Evolutionary conservation across 805 yeast genomes (phyloP).

Genomic region (Wickerhamomyces alni): DNA sequence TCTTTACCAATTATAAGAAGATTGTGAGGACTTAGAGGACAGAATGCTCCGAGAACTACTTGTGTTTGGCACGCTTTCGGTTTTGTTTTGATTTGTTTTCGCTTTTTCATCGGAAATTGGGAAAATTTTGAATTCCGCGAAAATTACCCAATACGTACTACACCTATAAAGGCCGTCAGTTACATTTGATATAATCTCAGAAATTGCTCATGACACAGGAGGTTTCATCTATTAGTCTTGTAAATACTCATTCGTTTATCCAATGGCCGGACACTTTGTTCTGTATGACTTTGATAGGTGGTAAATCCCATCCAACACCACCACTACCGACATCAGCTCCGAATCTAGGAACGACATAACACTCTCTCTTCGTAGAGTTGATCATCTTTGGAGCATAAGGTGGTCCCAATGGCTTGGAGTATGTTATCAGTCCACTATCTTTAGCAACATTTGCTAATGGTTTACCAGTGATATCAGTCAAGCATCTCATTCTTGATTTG

Average conservation of each 20-base stretch:
- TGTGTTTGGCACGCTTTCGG: too few relatives aligned
- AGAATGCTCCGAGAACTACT: too few relatives aligned
- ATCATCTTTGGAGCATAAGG: slow-evolving; percentile 79
- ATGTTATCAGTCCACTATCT: slow-evolving; percentile 64
- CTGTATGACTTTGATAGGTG: slow-evolving; percentile 72
- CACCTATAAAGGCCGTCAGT: too few relatives aligned
- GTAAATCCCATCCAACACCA: slow-evolving; percentile 88
- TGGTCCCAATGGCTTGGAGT: slow-evolving; percentile 87
- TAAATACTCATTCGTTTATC: slow-evolving; percentile 32
- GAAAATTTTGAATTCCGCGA: too few relatives aligned
- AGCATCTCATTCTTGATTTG: slow-evolving; percentile 59
- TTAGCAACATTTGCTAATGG: slow-evolving; percentile 77
- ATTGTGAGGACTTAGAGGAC: too few relatives aligned
- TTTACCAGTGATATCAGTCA: slow-evolving; percentile 69
- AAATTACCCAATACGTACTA: too few relatives aligned
- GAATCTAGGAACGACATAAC: slow-evolving; percentile 85
- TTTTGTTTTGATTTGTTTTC: too few relatives aligned
- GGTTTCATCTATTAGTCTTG: too few relatives aligned
- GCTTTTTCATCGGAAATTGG: too few relatives aligned
- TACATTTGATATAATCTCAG: too few relatives aligned
- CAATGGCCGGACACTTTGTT: slow-evolving; percentile 62
- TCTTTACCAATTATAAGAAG: too few relatives aligned
- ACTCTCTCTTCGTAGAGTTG: slow-evolving; percentile 64
- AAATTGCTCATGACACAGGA: too few relatives aligned
- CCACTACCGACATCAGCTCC: slow-evolving; percentile 84